Conservation (phyloP, 805 yeast genomes). For the Saccharomycopsis sp. region DNA sequence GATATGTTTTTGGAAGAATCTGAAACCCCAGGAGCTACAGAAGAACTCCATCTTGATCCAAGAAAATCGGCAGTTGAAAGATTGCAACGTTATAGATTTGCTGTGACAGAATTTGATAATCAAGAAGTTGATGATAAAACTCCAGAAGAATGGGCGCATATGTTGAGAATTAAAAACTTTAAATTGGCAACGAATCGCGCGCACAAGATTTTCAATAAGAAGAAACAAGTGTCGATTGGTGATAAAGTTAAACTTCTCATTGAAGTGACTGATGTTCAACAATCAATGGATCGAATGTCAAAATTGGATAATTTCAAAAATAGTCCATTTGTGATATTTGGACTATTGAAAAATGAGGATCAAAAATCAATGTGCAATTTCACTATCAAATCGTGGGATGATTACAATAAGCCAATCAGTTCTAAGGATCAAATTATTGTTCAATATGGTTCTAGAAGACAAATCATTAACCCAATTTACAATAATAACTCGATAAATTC, state of each 20-base stretch:
- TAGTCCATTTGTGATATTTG: conserved; percentile 58
- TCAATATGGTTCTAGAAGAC: conserved; percentile 91
- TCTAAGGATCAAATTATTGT: conserved; percentile 76
- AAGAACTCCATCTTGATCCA: conserved; percentile 84
- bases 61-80: conserved; percentile 67
- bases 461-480: conserved; percentile 73
- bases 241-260: conserved; percentile 53
- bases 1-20: conserved; percentile 50
- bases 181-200: conserved; percentile 67
- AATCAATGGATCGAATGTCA: conserved; percentile 25
- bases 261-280: conserved; percentile 43
- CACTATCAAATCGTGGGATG: conserved; percentile 83
- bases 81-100: conserved; percentile 73
- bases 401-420: conserved; percentile 76
- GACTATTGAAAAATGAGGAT: conserved; percentile 79
- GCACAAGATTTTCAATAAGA: conserved; percentile 33
- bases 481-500: conserved; percentile 70
- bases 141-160: conserved; percentile 73
- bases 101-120: conserved; percentile 68
- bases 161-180: conserved; percentile 68
- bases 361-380: conserved; percentile 78
- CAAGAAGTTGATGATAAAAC: conserved; percentile 67
- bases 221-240: conserved; percentile 52
- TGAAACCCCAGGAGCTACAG: conserved; percentile 78
- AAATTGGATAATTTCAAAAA: conserved; percentile 37